Base-by-base conservation (phyloP, 1,284 basidiomycete genomes). In the Trichosporon sp. region DNA sequence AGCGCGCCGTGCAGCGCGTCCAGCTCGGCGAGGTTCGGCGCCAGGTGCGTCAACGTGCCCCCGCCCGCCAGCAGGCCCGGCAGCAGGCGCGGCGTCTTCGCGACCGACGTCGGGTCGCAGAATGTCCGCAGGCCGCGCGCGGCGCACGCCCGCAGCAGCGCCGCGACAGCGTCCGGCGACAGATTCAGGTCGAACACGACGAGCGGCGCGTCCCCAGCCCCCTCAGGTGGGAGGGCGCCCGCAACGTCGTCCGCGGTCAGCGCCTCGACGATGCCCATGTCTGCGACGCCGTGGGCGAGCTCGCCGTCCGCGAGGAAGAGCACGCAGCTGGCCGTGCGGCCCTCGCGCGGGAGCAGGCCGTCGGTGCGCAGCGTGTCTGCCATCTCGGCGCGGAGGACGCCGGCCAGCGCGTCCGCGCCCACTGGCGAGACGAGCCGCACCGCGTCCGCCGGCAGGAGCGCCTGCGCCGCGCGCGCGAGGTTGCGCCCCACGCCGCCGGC, bases 401-500 rank as follows among this genome's bases (percentile, higher is more conserved):
- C 83, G 0, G 90, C 92, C 75, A 93, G 90, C 0, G 86, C 82
- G 78, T 96, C 93, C 0, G 63, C 12, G 15, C 82, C 85, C 5
- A 85, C 73, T 0, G 84, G 79, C 0, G 86, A 81, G 23, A 87
- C 76, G n/a, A 87, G 78, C 60, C 80, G 70, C 9, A 84, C 83
- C 11, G 78, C 62, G 6, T 71, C 34, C 1, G 70, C 62, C 0
- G 76, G 70, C 23, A 77, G 70, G 31, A 81, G 77, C 15, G 75
- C 75, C 64, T 81, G 77, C 31, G 93, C 88, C 0, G 94, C 92
- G 78, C 97, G 93, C 1, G 95, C 93, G 62, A 99, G 89, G 80
- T 99, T 99, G 27, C 95, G 88, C 0, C 88, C 95, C 2, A 99
- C 97, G 13, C 97, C 97, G 1, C 97, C 97, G 0, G 93, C 85